Base-by-base conservation (phyloP, 257 asterid species). In the Solanum lycopersicoides region DNA sequence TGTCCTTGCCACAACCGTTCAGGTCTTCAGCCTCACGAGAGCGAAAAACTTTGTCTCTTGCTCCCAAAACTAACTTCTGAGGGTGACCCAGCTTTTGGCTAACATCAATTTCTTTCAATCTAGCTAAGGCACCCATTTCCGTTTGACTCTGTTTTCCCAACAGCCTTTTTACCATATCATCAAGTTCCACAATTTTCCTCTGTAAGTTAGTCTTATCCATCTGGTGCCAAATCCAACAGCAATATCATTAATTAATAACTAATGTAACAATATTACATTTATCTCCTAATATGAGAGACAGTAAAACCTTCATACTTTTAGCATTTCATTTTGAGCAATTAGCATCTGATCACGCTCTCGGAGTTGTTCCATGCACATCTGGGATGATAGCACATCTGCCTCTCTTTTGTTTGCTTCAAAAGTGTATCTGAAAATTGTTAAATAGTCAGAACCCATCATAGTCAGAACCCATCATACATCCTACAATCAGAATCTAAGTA, bases 321-420 rank as follows among this genome's bases (percentile, higher is more conserved):
- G 92, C 98, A 96, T 93, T 73, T 95, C 94, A 89, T 94, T 94
- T 92, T 96, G 98, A 77, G 98, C 94, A 68, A 90, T 90, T 86
- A 95, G 93, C 92, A 95, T 35, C 92, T 93, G 96, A 89, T 94
- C 96, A 74, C 94, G 93, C 87, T 95, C 98, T 47, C 91, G 94
- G 65, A 96, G 74, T 74, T 94, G 96, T 90, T 96, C 98, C 71
- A 94, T 77, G 82, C 89, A 91, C 88, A 94, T 89, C 89, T 92
- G 93, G 63, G 90, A 75, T 73, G 92, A 89, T 69, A 96, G 90
- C 41, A 84, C 92, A 86, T 95, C 95, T 30, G 94, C 91, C 86
- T 92, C 94, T 90, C 89, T 92, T 77, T 91, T 90, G 82, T 89
- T 89, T 82, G 90, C 91, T 90, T 95, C 95, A 86, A 86, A 75